Evolutionary conservation across 129 eudicot species (phyloP).

Genomic region (Escallonia rubra): DNA sequence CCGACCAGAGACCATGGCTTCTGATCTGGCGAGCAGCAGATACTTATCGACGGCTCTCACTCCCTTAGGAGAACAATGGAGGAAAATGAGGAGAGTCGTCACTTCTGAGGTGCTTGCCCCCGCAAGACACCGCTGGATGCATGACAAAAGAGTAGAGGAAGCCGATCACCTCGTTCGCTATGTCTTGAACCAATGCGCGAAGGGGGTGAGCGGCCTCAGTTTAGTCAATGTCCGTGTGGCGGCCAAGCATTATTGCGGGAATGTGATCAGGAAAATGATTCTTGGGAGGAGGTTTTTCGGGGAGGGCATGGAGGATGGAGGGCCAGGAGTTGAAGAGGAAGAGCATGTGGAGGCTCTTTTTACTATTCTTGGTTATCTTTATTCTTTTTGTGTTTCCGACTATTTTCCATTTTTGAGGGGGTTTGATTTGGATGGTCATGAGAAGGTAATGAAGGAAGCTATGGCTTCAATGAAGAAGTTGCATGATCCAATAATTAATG

Average conservation of each 20-base stretch:
- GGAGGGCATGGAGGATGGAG: constrained; percentile 23
- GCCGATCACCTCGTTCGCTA: constrained; percentile 25
- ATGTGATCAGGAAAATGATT: constrained; percentile 17
- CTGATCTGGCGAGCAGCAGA: constrained; percentile 16
- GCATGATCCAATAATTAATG: constrained; percentile 28
- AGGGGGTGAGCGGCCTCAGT: background rate
- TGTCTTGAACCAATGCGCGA: constrained; percentile 7
- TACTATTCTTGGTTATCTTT: background rate
- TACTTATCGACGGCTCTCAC: constrained; percentile 13
- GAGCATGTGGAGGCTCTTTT: constrained; percentile 28
- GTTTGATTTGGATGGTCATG: constrained; percentile 35
- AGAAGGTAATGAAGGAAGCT: constrained; percentile 9
- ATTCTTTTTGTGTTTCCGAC: constrained; percentile 29
- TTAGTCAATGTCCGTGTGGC: constrained; percentile 19
- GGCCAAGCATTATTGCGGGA: constrained; percentile 27
- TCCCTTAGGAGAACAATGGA: constrained; percentile 32
- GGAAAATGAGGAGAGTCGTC: constrained; percentile 31
- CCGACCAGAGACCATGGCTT: constrained; percentile 24
- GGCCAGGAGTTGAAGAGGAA: constrained; percentile 32
- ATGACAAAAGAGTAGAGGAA: constrained; percentile 17
- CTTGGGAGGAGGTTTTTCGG: constrained; percentile 30
- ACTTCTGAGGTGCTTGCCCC: constrained; percentile 9
- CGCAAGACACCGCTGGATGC: constrained; percentile 9
- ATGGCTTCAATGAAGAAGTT: constrained; percentile 9
- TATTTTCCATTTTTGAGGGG: constrained; percentile 30